A percentile compares a stretch with the other conserved stretches of the same genome.
Evolutionary conservation across 192 early-diverging fungal genomes (phyloP).

Genomic region (Linnemannia zychae): DNA sequence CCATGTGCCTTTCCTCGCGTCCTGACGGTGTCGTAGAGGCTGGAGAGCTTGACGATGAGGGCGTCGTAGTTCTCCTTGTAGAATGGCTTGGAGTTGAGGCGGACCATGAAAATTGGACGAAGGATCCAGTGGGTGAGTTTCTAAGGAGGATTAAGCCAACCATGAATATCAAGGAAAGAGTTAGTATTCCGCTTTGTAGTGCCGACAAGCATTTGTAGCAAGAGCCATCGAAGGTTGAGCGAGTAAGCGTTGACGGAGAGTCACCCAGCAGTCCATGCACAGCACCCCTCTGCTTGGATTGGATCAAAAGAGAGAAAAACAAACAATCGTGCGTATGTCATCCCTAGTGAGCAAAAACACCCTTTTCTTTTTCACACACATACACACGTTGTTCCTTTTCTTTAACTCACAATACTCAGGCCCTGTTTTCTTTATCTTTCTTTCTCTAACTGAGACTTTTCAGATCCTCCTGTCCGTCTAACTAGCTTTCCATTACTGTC

Average conservation of each 20-base stretch:
- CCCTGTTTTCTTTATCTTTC: no score
- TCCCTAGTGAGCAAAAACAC: neutral
- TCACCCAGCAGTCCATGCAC: neutral
- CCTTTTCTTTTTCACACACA: neutral
- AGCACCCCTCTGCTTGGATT: neutral
- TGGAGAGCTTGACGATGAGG: slow-evolving; percentile 89
- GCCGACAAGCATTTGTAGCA: neutral
- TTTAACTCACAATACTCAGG: no score
- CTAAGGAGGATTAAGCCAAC: slow-evolving; percentile 38
- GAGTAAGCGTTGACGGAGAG: neutral
- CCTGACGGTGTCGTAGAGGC: slow-evolving; percentile 84
- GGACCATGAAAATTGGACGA: slow-evolving; percentile 83
- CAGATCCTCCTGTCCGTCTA: no score
- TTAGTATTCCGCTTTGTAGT: slow-evolving; percentile 3
- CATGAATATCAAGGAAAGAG: neutral
- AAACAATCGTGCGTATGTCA: neutral
- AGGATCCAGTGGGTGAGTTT: slow-evolving; percentile 91
- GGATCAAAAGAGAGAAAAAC: neutral
- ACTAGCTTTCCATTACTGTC: no score
- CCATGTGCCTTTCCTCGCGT: slow-evolving; percentile 76
- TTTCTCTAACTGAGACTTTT: no score
- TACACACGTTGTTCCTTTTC: neutral
- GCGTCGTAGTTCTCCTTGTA: slow-evolving; percentile 92
- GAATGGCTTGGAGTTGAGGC: slow-evolving; percentile 88
- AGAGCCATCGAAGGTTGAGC: slow-evolving; percentile 4